Evolutionary conservation across 805 yeast genomes (phyloP), one percentile per base, ranked within the genome.

Genomic region (Vanderwaltozyma yarrowii): DNA sequence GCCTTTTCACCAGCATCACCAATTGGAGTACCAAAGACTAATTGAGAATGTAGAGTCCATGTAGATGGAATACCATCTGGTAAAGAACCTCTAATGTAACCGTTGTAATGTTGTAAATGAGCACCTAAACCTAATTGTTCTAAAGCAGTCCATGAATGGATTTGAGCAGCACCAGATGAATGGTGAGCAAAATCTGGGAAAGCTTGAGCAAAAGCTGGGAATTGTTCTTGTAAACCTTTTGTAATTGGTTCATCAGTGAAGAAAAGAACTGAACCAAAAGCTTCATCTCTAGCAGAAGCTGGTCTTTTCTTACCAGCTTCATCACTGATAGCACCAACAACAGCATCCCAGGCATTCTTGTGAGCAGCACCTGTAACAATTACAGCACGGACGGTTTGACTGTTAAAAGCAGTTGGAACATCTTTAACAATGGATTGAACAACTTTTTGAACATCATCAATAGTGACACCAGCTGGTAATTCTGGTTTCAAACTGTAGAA

Each of bases 41-140:
- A 60, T 58, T 72, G 76, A 30, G 74, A 66, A 41, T 62, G 66
- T 35, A 71, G 67, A 26, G 51, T 55, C 73, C 74, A 70, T 35
- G 56, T 49, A 34, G 49, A 53, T 40, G 74, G 74, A 21, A 67
- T 58, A 33, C 60, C 54, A 32, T 49, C 51, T 44, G 63, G 59
- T 45, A 65, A 45, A 35, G 65, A 66, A 29, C 51, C 64, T 45
- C 61, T 60, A 36, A 72, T 66, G 34, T 59, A 57, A 34, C 64
- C 69, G 53, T 67, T 69, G 65, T 66, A 73, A 56, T 72, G 77
- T 57, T 72, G 78, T 46, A 72, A 60, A 47, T 69, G 71, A 44
- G 65, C 73, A 45, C 76, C 76, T 32, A 71, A 51, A 35, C 70
- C 71, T 40, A 66, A 51, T 24, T 59, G 61, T 36, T 64, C 60